These are phyloP conservation scores for Stentor roeselii DNA, from an alignment of 73 alveolate genomes.

Conservation along the genomic window DNA sequence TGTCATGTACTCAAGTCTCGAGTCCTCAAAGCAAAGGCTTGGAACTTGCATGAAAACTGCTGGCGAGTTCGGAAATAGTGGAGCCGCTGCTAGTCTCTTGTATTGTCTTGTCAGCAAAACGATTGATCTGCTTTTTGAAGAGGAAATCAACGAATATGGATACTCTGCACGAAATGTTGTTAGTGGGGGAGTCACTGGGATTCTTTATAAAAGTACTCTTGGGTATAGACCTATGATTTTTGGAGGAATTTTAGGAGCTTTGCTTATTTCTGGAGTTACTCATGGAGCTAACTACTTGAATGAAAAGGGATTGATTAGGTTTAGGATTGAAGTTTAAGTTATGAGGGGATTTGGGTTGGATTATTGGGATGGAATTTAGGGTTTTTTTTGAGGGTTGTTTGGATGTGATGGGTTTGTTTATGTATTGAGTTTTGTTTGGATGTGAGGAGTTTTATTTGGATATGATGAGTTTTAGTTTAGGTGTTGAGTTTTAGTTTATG, in stretches of 20 bases:
- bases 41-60: not conserved
- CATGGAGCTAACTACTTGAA: not conserved
- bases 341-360: too few species aligned
- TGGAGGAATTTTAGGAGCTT: conserved; percentile 28
- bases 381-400: too few species aligned
- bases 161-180: not conserved
- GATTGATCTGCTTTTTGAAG: conserved; percentile 28
- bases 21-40: not conserved
- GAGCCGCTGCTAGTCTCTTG: conserved; percentile 26
- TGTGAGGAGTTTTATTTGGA: too few species aligned
- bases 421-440: too few species aligned
- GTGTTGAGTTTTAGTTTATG: too few species aligned
- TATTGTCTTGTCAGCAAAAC: conserved; percentile 18
- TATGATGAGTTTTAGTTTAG: too few species aligned
- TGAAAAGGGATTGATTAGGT: conserved; percentile 11
- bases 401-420: too few species aligned
- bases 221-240: conserved; percentile 27
- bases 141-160: conserved; percentile 29
- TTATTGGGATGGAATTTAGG: too few species aligned
- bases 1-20: not conserved
- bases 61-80: conserved; percentile 12
- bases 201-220: conserved; percentile 9
- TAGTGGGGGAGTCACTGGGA: conserved; percentile 23
- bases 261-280: not conserved
- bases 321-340: conserved; percentile 25